phyloP scores from a whole-genome alignment of 108 stramenopile species.

The Fragilariopsis cylindrus region DNA sequence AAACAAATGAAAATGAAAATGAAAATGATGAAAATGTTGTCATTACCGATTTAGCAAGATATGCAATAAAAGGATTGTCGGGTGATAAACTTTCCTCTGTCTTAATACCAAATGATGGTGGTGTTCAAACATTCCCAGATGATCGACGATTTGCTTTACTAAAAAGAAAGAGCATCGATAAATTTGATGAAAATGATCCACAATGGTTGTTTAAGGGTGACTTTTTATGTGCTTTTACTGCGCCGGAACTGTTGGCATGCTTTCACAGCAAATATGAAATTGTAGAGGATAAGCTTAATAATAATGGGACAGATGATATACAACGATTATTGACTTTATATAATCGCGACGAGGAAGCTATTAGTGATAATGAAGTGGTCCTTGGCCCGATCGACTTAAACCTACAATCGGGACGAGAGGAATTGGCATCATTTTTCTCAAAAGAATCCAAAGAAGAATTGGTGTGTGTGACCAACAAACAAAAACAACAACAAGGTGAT shows the following conservation, averaged over 20 bases:
- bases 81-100: slow-evolving; percentile 37
- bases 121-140: slow-evolving; percentile 57
- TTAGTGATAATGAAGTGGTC: slow-evolving; percentile 5
- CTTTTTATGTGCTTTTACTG: slow-evolving; percentile 67
- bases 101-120: slow-evolving; percentile 20
- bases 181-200: slow-evolving; percentile 26
- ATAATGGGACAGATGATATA: slow-evolving; percentile 1
- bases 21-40: not conserved
- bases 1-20: not conserved
- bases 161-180: slow-evolving; percentile 15
- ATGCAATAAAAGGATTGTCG: slow-evolving; percentile 63
- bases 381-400: slow-evolving; percentile 45
- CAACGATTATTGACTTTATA: slow-evolving; percentile 32
- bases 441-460: slow-evolving; percentile 41
- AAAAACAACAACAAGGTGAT: too few relatives aligned
- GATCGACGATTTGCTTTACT: slow-evolving; percentile 66
- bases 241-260: slow-evolving; percentile 48
- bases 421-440: slow-evolving; percentile 50
- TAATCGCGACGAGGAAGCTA: slow-evolving; percentile 19
- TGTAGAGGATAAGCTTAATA: not conserved
- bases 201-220: slow-evolving; percentile 69
- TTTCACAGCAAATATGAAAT: slow-evolving; percentile 35
- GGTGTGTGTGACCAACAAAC: slow-evolving; percentile 33
- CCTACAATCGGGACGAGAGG: slow-evolving; percentile 30
- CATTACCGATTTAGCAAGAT: slow-evolving; percentile 27